Conservation (phyloP, 2,329 filamentous ascomycete genomes). For the Fusarium nodosum region DNA sequence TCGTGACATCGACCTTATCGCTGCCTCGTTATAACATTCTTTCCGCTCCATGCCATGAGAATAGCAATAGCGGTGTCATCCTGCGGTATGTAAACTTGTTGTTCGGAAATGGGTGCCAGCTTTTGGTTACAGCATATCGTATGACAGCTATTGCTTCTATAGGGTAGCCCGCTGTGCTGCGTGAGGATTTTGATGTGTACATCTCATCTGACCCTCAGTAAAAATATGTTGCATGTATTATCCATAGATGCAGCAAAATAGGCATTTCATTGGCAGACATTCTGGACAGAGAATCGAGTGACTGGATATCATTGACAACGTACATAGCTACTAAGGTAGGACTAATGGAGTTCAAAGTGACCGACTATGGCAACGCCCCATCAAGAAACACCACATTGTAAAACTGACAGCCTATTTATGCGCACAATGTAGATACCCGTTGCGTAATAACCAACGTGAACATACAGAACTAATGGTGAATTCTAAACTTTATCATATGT, state of each 20-base stretch:
- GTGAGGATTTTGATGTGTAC: neutral
- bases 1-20: neutral
- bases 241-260: no score
- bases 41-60: neutral
- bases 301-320: slow-evolving; percentile 30
- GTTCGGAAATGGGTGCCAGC: neutral
- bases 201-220: neutral
- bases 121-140: neutral
- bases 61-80: neutral
- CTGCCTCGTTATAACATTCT: neutral
- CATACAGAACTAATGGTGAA: slow-evolving; percentile 26
- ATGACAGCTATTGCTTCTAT: neutral
- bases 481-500: slow-evolving; percentile 1
- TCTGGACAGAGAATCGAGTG: neutral
- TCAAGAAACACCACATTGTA: slow-evolving; percentile 12
- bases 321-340: slow-evolving; percentile 22
- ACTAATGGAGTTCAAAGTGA: neutral
- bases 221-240: no score
- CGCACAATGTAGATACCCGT: slow-evolving; percentile 23
- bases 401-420: slow-evolving; percentile 23
- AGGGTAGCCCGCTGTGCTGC: neutral
- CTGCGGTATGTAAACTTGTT: neutral
- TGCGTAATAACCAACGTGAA: slow-evolving; percentile 22
- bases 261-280: neutral
- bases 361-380: neutral